Percentiles rank a stretch among this genome's conserved stretches.
Evolutionary conservation across 495 filamentous ascomycete species (phyloP).

Genomic region (Penicillium subrubescens): DNA sequence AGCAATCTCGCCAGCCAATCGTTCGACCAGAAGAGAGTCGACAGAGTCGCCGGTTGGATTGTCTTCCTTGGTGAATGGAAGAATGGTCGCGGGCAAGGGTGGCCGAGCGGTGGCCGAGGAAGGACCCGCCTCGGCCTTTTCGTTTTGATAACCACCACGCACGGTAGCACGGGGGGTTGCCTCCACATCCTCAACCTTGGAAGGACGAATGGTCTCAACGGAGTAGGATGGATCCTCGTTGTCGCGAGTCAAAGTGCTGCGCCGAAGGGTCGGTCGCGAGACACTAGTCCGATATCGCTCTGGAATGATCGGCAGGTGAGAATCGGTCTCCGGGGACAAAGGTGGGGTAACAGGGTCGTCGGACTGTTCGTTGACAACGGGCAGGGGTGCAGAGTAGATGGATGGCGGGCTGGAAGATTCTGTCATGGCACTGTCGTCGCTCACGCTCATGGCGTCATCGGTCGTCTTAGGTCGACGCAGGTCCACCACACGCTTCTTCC

Average conservation of each 20-base stretch:
- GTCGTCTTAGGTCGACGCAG: slow-evolving; percentile 67
- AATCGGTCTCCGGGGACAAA: slow-evolving; percentile 35
- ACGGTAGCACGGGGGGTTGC: slow-evolving; percentile 40
- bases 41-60: slow-evolving; percentile 57
- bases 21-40: slow-evolving; percentile 86
- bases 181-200: slow-evolving; percentile 36
- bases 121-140: slow-evolving; percentile 38
- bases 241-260: slow-evolving; percentile 23
- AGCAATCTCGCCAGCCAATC: slow-evolving; percentile 89
- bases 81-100: slow-evolving; percentile 38
- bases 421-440: slow-evolving; percentile 50
- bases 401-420: slow-evolving; percentile 43
- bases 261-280: slow-evolving; percentile 29
- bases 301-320: slow-evolving; percentile 40
- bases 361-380: slow-evolving; percentile 40
- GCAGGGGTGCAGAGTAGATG: slow-evolving; percentile 46
- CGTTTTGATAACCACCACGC: slow-evolving; percentile 17
- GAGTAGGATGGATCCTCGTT: slow-evolving; percentile 34
- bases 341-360: slow-evolving; percentile 53
- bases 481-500: slow-evolving; percentile 94
- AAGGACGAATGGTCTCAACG: slow-evolving; percentile 23
- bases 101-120: slow-evolving; percentile 27
- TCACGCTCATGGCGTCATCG: slow-evolving; percentile 56
- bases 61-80: slow-evolving; percentile 39
- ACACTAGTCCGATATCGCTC: slow-evolving; percentile 42